Conservation (phyloP, 495 filamentous ascomycete genomes). For the Penicillium egyptiacum region DNA sequence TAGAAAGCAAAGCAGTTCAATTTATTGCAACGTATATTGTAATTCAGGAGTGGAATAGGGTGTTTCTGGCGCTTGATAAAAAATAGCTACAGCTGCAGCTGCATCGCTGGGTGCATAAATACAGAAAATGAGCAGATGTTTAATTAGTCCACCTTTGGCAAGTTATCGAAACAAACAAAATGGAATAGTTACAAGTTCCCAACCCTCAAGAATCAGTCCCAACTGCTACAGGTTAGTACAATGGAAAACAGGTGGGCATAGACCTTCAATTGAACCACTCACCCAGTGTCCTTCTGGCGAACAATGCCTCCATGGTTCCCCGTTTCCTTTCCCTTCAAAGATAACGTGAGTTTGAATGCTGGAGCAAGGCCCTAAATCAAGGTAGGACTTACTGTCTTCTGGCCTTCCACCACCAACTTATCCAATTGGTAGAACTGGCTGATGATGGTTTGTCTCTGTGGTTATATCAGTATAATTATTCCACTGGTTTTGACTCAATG, state of each 20-base stretch:
- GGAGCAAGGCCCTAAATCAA: not conserved
- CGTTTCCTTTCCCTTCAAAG: conserved; percentile 68
- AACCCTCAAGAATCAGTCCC: conserved; percentile 38
- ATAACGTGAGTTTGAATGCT: conserved; percentile 6
- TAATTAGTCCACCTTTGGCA: conserved; percentile 8
- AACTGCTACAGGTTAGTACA: conserved; percentile 35
- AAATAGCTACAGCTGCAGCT: conserved; percentile 17
- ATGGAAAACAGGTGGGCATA: not conserved
- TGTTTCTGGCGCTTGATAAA: conserved; percentile 15
- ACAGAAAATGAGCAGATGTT: conserved; percentile 22
- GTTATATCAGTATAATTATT: conserved; percentile 16
- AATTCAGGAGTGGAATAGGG: conserved; percentile 2
- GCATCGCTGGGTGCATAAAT: conserved; percentile 27
- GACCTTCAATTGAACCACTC: conserved; percentile 29
- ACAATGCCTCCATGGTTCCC: conserved; percentile 67
- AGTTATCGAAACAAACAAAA: conserved; percentile 15
- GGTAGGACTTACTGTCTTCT: conserved; percentile 52
- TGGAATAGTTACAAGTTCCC: conserved; percentile 10
- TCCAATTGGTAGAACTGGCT: conserved; percentile 95
- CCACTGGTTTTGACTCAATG: not conserved
- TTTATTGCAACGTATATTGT: conserved; percentile 6
- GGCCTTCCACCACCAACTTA: conserved; percentile 88
- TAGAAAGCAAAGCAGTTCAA: not conserved
- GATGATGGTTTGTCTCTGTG: conserved; percentile 88
- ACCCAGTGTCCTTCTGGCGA: conserved; percentile 82